These are phyloP conservation scores for Saturnispora galanensis DNA, from an alignment of 805 yeast genomes.

Conservation along the genomic window DNA sequence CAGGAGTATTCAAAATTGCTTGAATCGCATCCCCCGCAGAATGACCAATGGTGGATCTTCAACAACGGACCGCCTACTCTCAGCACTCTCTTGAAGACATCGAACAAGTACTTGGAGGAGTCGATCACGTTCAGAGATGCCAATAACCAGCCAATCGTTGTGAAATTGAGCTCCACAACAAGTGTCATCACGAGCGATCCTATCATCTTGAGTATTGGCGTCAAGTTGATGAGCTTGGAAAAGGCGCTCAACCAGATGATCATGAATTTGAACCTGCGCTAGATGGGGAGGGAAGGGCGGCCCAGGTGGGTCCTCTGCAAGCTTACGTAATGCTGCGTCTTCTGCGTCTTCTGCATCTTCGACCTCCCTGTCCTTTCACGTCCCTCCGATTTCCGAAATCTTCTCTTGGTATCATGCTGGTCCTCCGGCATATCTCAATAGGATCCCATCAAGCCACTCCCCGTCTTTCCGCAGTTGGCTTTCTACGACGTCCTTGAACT, in stretches of 20 bases:
- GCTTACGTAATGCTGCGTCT: too few species aligned
- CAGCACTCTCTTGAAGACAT: conserved; percentile 27
- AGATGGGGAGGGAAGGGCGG: too few species aligned
- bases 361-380: not conserved
- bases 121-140: conserved; percentile 48
- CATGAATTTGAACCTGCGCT: conserved; percentile 1
- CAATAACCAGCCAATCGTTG: conserved; percentile 33
- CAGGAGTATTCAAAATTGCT: conserved; percentile 30
- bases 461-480: not conserved
- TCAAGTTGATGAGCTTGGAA: conserved; percentile 56
- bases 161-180: conserved; percentile 48
- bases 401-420: too few species aligned
- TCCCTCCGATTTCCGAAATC: not conserved
- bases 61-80: conserved; percentile 5
- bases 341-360: not conserved
- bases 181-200: conserved; percentile 64
- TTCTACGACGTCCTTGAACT: not conserved
- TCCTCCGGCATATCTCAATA: not conserved
- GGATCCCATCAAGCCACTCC: not conserved
- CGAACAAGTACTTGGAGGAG: conserved; percentile 49
- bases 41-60: not conserved
- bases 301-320: too few species aligned
- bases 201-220: conserved; percentile 46
- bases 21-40: conserved; percentile 22
- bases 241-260: conserved; percentile 25